Conservation (phyloP, 2,329 filamentous ascomycete genomes). For the Westerdykella ornata region DNA sequence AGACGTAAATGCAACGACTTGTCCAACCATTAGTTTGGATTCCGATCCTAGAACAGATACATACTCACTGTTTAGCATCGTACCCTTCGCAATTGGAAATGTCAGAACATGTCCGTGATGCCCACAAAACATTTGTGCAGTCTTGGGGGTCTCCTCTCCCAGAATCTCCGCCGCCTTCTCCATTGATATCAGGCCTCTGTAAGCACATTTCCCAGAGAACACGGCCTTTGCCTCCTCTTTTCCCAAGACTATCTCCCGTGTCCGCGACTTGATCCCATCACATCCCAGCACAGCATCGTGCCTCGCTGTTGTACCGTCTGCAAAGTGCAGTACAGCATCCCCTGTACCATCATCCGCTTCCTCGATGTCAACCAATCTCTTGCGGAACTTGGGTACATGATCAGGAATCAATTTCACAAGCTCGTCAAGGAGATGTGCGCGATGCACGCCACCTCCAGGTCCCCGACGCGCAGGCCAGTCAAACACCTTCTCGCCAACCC, state of each 20-base stretch:
- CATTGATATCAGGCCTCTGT: slow-evolving; percentile 57
- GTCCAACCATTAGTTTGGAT: slow-evolving; percentile 1
- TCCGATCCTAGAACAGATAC: not conserved
- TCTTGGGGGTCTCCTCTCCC: slow-evolving; percentile 44
- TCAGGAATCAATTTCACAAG: slow-evolving; percentile 44
- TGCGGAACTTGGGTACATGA: slow-evolving; percentile 38
- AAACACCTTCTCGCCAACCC: slow-evolving; percentile 17
- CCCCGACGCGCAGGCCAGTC: slow-evolving; percentile 19
- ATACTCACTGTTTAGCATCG: slow-evolving; percentile 46
- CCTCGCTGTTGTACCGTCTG: slow-evolving; percentile 41
- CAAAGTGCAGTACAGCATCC: slow-evolving; percentile 34
- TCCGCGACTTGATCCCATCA: slow-evolving; percentile 57
- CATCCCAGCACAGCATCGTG: slow-evolving; percentile 52
- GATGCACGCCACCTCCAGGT: slow-evolving; percentile 38
- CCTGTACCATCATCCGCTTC: slow-evolving; percentile 19
- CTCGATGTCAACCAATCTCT: slow-evolving; percentile 27
- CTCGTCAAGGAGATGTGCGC: slow-evolving; percentile 46
- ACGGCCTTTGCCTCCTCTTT: slow-evolving; percentile 39
- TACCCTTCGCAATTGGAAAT: slow-evolving; percentile 54
- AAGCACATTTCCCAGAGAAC: slow-evolving; percentile 56
- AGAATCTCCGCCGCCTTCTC: slow-evolving; percentile 45
- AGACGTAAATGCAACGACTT: slow-evolving; percentile 26
- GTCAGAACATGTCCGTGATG: slow-evolving; percentile 53
- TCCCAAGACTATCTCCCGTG: slow-evolving; percentile 49
- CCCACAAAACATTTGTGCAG: slow-evolving; percentile 52